Conservation (phyloP, 306 rosid genomes). For the Dryas octopetala region DNA sequence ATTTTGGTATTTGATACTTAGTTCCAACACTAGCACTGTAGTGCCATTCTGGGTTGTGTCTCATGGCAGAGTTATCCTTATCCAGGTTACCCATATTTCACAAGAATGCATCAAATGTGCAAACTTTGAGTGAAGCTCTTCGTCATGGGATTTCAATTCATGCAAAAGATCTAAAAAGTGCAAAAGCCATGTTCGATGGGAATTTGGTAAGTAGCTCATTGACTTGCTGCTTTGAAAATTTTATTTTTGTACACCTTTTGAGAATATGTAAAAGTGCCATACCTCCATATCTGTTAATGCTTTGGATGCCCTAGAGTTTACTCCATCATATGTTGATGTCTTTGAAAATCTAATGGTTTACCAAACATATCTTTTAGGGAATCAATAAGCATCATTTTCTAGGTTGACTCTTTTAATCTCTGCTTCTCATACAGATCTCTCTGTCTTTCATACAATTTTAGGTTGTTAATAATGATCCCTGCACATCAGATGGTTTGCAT, state of each 20-base stretch:
- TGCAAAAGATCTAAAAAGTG: constrained; percentile 62
- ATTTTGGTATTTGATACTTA: neutral
- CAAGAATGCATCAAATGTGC: constrained; percentile 54
- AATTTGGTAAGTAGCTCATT: constrained; percentile 57
- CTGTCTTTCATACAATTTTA: constrained; percentile 25
- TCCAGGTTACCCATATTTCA: constrained; percentile 65
- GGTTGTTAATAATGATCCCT: constrained; percentile 60
- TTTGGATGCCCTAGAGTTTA: neutral
- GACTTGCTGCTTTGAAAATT: neutral
- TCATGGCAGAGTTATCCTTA: constrained; percentile 26
- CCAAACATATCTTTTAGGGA: constrained; percentile 4
- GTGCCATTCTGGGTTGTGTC: constrained; percentile 10
- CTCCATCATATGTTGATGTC: neutral
- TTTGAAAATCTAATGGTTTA: neutral
- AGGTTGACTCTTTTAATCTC: constrained; percentile 5
- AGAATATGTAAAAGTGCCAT: neutral
- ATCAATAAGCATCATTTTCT: neutral
- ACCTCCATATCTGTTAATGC: neutral
- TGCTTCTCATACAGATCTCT: constrained; percentile 13
- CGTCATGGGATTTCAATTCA: constrained; percentile 62
- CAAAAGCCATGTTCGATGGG: constrained; percentile 74
- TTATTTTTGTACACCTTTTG: neutral
- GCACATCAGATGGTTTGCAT: constrained; percentile 55
- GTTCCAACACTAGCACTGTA: neutral
- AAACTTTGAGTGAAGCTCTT: constrained; percentile 58